phyloP scores from a whole-genome alignment of 768 basidiomycete genomes.

The Mycena sanguinolenta region DNA sequence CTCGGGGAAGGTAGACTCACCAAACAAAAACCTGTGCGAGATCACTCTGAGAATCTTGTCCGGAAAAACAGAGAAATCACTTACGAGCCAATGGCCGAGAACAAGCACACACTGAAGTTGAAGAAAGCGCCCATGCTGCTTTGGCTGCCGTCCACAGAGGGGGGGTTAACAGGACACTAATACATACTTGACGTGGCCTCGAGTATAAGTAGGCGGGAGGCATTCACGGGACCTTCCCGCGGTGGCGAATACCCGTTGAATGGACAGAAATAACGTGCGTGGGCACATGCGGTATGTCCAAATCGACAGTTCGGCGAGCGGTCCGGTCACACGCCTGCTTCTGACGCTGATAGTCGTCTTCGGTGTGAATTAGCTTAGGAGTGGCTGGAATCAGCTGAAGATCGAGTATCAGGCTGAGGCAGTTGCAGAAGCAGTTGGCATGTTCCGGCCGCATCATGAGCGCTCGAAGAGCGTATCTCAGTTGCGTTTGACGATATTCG shows the following conservation, averaged over 20 bases:
- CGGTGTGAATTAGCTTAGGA: not conserved
- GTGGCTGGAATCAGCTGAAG: not conserved
- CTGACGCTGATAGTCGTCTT: not conserved
- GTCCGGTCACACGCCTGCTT: slow-evolving; percentile 8
- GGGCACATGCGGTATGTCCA: not conserved
- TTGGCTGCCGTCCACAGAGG: not conserved
- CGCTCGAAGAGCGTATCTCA: no score
- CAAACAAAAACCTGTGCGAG: slow-evolving; percentile 32
- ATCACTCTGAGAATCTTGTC: not conserved
- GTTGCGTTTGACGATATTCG: no score
- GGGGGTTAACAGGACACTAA: not conserved
- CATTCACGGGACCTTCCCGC: not conserved
- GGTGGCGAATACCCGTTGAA: not conserved
- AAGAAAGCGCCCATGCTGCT: slow-evolving; percentile 31
- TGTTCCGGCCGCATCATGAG: not conserved
- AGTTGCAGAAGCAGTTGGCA: not conserved
- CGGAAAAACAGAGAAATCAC: not conserved
- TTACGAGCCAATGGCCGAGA: slow-evolving; percentile 37
- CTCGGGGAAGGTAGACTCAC: slow-evolving; percentile 4
- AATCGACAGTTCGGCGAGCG: not conserved
- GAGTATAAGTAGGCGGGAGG: slow-evolving; percentile 12
- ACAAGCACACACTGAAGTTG: slow-evolving; percentile 33
- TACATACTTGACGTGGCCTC: not conserved
- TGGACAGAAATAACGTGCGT: not conserved
- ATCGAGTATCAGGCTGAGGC: not conserved